Evolutionary conservation across 768 basidiomycete genomes (phyloP).

Genomic region (Pleurotus giganteus): DNA sequence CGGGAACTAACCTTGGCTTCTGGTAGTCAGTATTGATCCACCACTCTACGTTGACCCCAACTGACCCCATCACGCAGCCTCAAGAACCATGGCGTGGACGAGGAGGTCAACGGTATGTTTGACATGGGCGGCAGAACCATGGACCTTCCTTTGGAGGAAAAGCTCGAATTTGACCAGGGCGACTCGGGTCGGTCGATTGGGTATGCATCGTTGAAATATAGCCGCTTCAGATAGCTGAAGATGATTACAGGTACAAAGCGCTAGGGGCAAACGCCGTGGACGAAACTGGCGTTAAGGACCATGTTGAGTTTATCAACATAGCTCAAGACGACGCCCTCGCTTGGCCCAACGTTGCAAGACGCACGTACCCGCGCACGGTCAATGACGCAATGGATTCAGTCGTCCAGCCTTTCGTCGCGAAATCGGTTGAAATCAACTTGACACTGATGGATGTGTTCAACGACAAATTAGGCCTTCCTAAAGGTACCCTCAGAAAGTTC

Average conservation of each 20-base stretch:
- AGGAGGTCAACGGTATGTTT: conserved; percentile 51
- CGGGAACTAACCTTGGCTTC: conserved; percentile 59
- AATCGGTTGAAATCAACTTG: conserved; percentile 55
- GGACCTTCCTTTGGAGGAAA: conserved; percentile 51
- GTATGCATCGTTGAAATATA: too few relatives aligned
- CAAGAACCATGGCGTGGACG: conserved; percentile 54
- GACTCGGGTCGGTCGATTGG: conserved; percentile 38
- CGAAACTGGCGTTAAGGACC: conserved; percentile 53
- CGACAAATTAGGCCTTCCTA: conserved; percentile 49
- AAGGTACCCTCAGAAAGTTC: conserved; percentile 39
- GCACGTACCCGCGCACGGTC: conserved; percentile 56
- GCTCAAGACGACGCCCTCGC: conserved; percentile 68
- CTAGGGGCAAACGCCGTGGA: conserved; percentile 63
- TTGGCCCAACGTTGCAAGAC: conserved; percentile 52
- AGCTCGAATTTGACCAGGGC: too few relatives aligned
- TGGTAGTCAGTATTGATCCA: conserved; percentile 54
- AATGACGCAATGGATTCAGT: conserved; percentile 48
- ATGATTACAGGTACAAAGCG: conserved; percentile 60
- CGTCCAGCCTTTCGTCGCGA: too few relatives aligned
- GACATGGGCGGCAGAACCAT: conserved; percentile 54
- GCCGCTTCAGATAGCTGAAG: too few relatives aligned
- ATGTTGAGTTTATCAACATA: conserved; percentile 63
- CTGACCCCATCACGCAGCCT: too few relatives aligned
- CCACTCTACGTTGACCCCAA: too few relatives aligned
- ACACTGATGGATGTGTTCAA: conserved; percentile 57